Evolutionary conservation across 2,329 filamentous ascomycete genomes (phyloP).

Genomic region (Diaporthe nobilis): DNA sequence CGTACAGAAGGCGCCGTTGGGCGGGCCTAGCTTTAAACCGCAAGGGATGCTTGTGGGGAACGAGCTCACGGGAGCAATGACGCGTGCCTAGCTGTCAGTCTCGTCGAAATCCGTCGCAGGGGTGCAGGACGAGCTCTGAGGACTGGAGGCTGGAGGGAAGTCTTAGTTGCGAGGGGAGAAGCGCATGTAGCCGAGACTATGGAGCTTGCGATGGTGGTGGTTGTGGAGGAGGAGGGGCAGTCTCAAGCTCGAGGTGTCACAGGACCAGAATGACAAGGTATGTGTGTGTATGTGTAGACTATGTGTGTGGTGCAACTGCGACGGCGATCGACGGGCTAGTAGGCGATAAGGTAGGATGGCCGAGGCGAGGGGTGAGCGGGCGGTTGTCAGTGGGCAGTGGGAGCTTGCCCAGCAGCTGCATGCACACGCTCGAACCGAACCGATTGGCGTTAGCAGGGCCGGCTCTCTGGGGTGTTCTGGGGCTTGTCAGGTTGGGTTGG

Average conservation of each 20-base stretch:
- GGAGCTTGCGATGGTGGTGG: not conserved
- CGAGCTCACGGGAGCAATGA: constrained; percentile 31
- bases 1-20: constrained; percentile 39
- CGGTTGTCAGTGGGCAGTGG: constrained; percentile 11
- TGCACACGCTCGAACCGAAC: constrained; percentile 26
- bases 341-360: constrained; percentile 36
- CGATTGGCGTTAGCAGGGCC: constrained; percentile 30
- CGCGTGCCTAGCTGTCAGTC: constrained; percentile 9
- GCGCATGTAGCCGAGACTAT: constrained; percentile 15
- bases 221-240: constrained; percentile 32
- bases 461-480: constrained; percentile 11
- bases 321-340: constrained; percentile 26
- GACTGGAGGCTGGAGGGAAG: not conserved
- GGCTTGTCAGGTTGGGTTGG: constrained; percentile 14
- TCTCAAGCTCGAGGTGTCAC: constrained; percentile 35
- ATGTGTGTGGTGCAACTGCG: constrained; percentile 26
- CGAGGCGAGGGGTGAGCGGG: constrained; percentile 12
- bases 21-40: constrained; percentile 26
- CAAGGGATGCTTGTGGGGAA: constrained; percentile 26
- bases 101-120: not conserved
- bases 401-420: constrained; percentile 32
- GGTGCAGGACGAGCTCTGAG: not conserved
- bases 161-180: constrained; percentile 3
- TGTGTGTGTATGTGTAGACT: constrained; percentile 13
- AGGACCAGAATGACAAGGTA: constrained; percentile 34